Percentiles rank a stretch among this genome's conserved stretches.
Evolutionary conservation across 2,329 filamentous ascomycete genomes (phyloP).

Genomic region (Chaetothyriales sp.): DNA sequence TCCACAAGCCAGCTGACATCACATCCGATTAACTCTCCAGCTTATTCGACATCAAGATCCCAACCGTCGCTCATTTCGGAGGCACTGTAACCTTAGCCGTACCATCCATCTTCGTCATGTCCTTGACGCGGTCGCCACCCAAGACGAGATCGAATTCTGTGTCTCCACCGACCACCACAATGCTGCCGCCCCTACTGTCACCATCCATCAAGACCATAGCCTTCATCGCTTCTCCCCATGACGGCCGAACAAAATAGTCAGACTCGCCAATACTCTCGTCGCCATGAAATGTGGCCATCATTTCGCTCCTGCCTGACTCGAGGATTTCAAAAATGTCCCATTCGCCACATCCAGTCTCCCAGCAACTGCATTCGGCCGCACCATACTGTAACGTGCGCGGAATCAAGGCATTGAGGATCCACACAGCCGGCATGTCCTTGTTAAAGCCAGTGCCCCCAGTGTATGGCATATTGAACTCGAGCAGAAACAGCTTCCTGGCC

Average conservation of each 20-base stretch:
- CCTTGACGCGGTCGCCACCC: neutral
- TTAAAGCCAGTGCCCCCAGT: conserved; percentile 40
- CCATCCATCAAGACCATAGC: conserved; percentile 47
- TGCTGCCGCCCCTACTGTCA: conserved; percentile 8
- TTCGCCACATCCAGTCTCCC: conserved; percentile 57
- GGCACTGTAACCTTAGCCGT: neutral
- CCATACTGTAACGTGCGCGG: conserved; percentile 58
- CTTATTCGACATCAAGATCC: neutral
- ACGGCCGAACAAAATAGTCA: conserved; percentile 59
- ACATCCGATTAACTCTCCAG: neutral
- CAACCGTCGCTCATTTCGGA: neutral
- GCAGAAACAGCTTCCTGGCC: conserved; percentile 57
- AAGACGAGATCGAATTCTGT: conserved; percentile 8
- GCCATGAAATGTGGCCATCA: conserved; percentile 57
- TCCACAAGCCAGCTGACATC: neutral
- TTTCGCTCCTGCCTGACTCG: conserved; percentile 47
- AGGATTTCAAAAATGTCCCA: conserved; percentile 64
- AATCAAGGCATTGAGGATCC: conserved; percentile 62
- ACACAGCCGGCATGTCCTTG: conserved; percentile 58
- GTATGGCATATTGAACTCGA: conserved; percentile 60
- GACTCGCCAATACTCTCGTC: conserved; percentile 49
- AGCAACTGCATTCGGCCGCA: conserved; percentile 53
- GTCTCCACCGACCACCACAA: conserved; percentile 10
- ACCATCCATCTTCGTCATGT: neutral
- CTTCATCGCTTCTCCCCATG: conserved; percentile 41